phyloP scores from a whole-genome alignment of 75 land plant species.

The Isoetes taiwanensis region DNA sequence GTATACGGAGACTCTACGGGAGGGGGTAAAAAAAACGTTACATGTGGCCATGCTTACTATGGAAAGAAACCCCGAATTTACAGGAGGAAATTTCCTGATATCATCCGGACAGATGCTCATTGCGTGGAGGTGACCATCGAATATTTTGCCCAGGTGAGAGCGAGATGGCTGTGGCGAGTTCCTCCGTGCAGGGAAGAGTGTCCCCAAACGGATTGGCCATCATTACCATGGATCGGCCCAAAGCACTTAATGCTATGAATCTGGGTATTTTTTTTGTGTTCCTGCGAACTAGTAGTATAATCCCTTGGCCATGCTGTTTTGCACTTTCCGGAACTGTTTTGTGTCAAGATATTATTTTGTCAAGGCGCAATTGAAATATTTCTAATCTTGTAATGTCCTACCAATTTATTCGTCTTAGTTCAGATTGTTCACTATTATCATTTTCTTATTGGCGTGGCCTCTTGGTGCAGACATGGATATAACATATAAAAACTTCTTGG shows the following conservation, averaged over 20 bases:
- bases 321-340: too few species aligned
- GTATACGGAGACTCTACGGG: too few species aligned
- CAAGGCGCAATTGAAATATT: neutral
- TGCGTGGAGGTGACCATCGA: too few species aligned
- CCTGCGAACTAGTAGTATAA: too few species aligned
- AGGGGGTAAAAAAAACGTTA: too few species aligned
- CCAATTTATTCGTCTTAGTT: neutral
- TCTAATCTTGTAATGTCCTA: neutral
- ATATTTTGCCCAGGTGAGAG: too few species aligned
- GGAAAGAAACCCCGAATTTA: too few species aligned
- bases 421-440: neutral
- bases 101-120: too few species aligned
- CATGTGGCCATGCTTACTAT: too few species aligned
- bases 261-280: conserved; percentile 31
- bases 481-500: conserved; percentile 53
- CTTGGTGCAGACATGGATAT: conserved; percentile 66
- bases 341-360: neutral
- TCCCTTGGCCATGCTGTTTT: too few species aligned
- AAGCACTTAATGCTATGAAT: conserved; percentile 93
- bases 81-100: too few species aligned
- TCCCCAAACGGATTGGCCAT: conserved; percentile 67
- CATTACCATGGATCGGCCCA: conserved; percentile 80
- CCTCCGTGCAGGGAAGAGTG: conserved; percentile 58
- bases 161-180: too few species aligned
- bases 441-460: neutral